These are phyloP conservation scores for Globisporangium iwayamae DNA, from an alignment of 352 stramenopile species.

Conservation along the genomic window DNA sequence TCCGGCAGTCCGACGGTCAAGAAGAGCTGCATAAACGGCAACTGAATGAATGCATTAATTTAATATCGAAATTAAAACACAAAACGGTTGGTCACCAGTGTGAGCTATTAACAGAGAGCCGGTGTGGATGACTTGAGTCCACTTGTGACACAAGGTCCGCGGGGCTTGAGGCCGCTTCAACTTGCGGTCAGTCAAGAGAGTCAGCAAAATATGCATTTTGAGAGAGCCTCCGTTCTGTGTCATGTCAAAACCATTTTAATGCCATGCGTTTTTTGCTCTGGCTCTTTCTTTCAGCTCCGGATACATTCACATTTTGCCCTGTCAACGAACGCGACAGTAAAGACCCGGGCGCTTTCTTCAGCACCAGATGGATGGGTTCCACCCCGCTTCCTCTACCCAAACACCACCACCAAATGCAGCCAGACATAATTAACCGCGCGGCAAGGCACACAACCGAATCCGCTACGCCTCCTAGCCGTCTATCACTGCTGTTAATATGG, in stretches of 20 bases:
- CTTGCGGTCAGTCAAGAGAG: not conserved
- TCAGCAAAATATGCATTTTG: not conserved
- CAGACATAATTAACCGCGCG: too few species aligned
- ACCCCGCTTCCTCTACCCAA: not conserved
- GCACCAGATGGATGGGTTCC: not conserved
- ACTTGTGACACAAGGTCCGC: too few species aligned
- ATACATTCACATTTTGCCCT: not conserved
- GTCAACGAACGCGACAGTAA: not conserved
- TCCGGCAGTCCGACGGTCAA: not conserved
- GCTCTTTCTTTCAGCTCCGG: not conserved
- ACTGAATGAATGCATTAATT: not conserved
- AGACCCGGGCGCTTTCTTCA: not conserved
- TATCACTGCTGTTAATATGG: not conserved
- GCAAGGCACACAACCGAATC: slow-evolving; percentile 1
- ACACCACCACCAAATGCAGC: not conserved
- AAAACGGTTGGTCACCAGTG: not conserved
- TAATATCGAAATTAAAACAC: not conserved
- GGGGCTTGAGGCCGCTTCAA: not conserved
- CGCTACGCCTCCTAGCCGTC: not conserved
- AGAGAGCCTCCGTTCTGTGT: not conserved
- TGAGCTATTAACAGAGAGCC: too few species aligned
- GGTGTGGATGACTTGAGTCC: too few species aligned
- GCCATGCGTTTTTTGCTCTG: not conserved
- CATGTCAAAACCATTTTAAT: not conserved
- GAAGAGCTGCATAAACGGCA: not conserved